A percentile compares a stretch with the other conserved stretches of the same genome.
These are phyloP conservation scores for Penicillium coprophilum DNA, from an alignment of 495 filamentous ascomycete genomes.

Conservation along the genomic window DNA sequence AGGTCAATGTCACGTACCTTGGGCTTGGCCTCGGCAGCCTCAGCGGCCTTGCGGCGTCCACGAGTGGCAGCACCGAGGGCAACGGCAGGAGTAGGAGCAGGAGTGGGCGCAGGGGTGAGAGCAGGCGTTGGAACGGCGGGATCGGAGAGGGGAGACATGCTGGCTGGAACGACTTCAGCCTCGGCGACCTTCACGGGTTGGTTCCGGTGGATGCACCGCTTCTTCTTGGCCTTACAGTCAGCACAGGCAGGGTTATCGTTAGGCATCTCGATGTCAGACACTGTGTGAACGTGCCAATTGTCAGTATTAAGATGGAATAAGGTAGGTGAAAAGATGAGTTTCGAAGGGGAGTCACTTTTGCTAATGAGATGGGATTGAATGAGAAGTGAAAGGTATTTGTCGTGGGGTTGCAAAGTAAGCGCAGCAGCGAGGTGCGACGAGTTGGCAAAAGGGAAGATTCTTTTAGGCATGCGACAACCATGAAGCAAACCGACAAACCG, in stretches of 20 bases:
- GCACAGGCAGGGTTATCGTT: conserved; percentile 13
- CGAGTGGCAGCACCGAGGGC: not conserved
- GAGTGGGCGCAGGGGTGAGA: not conserved
- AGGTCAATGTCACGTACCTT: not conserved
- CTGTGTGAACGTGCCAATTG: not conserved
- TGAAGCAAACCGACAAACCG: not conserved
- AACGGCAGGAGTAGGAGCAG: not conserved
- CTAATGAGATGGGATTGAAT: not conserved
- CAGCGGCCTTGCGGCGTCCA: not conserved
- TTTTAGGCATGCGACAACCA: not conserved
- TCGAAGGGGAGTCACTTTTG: not conserved
- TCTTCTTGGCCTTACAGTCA: conserved; percentile 24
- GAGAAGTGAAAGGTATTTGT: not conserved
- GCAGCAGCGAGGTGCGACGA: not conserved
- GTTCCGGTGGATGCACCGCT: conserved; percentile 17
- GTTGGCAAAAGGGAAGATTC: not conserved
- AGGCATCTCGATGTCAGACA: conserved; percentile 10
- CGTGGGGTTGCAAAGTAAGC: not conserved
- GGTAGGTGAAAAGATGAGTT: not conserved
- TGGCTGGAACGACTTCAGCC: not conserved
- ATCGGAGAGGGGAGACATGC: not conserved
- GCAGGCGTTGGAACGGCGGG: not conserved
- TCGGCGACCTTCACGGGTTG: not conserved
- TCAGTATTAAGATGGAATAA: not conserved
- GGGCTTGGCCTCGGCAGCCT: not conserved